Percentiles rank a stretch among this genome's conserved stretches.
Conservation (phyloP, 306 rosid genomes). For the Vigna unguiculata region DNA sequence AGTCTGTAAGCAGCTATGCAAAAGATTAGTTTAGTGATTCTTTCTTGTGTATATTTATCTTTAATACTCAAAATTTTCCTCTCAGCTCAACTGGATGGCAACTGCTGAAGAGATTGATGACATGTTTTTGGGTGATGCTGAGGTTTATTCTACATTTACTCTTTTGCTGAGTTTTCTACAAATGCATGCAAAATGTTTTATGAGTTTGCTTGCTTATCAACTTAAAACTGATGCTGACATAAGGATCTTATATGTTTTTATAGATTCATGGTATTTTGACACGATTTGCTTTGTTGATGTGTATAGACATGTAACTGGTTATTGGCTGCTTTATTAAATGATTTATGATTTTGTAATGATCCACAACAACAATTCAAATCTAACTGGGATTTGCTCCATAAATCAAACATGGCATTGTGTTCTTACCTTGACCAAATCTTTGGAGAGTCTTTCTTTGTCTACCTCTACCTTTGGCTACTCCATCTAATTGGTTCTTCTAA, state of each 20-base stretch:
- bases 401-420: neutral
- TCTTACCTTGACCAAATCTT: neutral
- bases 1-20: slow-evolving; percentile 71
- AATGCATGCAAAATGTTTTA: neutral
- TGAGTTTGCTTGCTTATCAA: slow-evolving; percentile 16
- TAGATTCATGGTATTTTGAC: neutral
- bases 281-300: slow-evolving; percentile 8
- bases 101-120: slow-evolving; percentile 92
- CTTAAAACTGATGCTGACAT: neutral
- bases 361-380: neutral
- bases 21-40: slow-evolving; percentile 36
- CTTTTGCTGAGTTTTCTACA: slow-evolving; percentile 15
- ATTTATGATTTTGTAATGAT: slow-evolving; percentile 25
- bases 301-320: neutral
- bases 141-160: slow-evolving; percentile 53
- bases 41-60: slow-evolving; percentile 34
- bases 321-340: neutral
- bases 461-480: neutral
- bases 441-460: slow-evolving; percentile 9
- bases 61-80: slow-evolving; percentile 46
- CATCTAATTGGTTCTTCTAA: slow-evolving; percentile 6
- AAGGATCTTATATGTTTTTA: slow-evolving; percentile 24
- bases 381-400: neutral
- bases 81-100: slow-evolving; percentile 79
- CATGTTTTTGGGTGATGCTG: slow-evolving; percentile 86